A percentile compares a stretch with the other conserved stretches of the same genome.
Conservation (phyloP, 2,329 filamentous ascomycete species). For the Polytolypa hystricis region DNA sequence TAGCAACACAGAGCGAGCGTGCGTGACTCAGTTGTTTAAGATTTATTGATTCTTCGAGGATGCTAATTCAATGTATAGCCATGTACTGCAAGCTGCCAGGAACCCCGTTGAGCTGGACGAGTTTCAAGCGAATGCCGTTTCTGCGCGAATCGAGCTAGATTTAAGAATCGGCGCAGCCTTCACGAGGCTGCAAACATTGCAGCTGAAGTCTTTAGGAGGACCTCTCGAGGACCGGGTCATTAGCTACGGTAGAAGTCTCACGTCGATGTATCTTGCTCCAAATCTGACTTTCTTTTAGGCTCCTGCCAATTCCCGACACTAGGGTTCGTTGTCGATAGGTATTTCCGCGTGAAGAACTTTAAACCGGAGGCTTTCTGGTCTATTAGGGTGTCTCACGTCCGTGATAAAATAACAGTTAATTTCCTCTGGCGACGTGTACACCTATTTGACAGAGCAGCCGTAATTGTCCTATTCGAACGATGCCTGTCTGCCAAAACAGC, state of each 20-base stretch:
- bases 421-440: conserved; percentile 76
- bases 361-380: conserved; percentile 86
- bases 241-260: conserved; percentile 56
- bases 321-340: conserved; percentile 93
- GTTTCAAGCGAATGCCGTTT: conserved; percentile 74
- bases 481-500: conserved; percentile 68
- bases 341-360: conserved; percentile 88
- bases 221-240: conserved; percentile 55
- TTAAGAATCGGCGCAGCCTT: conserved; percentile 86
- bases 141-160: conserved; percentile 83
- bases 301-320: conserved; percentile 96
- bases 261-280: not conserved
- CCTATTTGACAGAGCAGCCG: conserved; percentile 77
- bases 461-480: conserved; percentile 72
- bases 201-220: conserved; percentile 60
- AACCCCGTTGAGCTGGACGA: conserved; percentile 71
- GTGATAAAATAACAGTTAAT: conserved; percentile 65
- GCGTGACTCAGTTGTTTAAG: conserved; percentile 33
- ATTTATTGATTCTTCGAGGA: too few species aligned
- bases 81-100: conserved; percentile 74
- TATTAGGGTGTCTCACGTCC: conserved; percentile 71
- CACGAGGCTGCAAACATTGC: conserved; percentile 74
- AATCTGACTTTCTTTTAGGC: conserved; percentile 45
- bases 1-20: conserved; percentile 91
- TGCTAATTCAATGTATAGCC: too few species aligned